Evolutionary conservation across 2,329 filamentous ascomycete species (phyloP).

Genomic region (Microcyclosporella mali): DNA sequence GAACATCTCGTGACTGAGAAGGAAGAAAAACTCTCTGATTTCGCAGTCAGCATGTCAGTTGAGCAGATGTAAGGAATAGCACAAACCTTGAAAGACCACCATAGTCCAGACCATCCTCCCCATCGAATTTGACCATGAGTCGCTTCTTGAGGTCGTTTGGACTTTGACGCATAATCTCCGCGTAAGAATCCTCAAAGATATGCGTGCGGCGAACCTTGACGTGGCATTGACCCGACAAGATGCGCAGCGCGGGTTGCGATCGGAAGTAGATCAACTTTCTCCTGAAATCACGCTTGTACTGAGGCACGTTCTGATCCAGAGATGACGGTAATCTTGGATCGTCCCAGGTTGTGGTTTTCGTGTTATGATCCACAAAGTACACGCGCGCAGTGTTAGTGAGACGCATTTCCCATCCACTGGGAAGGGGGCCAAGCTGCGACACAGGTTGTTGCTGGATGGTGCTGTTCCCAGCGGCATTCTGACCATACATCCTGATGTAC

Average conservation of each 20-base stretch:
- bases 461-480: slow-evolving; percentile 66
- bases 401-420: slow-evolving; percentile 99
- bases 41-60: slow-evolving; percentile 23
- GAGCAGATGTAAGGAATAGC: background rate
- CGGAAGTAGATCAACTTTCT: slow-evolving; percentile 99
- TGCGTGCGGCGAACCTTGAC: slow-evolving; percentile 95
- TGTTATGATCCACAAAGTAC: slow-evolving; percentile 99
- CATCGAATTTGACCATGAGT: slow-evolving; percentile 99
- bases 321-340: slow-evolving; percentile 92
- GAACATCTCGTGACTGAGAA: slow-evolving; percentile 99
- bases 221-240: slow-evolving; percentile 92
- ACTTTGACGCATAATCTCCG: slow-evolving; percentile 94
- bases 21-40: slow-evolving; percentile 91
- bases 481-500: slow-evolving; percentile 97
- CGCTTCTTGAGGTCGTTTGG: slow-evolving; percentile 96
- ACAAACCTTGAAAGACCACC: slow-evolving; percentile 78
- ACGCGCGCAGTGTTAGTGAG: slow-evolving; percentile 96
- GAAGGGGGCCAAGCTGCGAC: slow-evolving; percentile 87
- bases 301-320: slow-evolving; percentile 93
- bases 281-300: slow-evolving; percentile 98
- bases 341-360: slow-evolving; percentile 99
- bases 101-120: slow-evolving; percentile 95
- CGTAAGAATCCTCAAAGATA: slow-evolving; percentile 98
- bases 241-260: slow-evolving; percentile 91
- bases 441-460: slow-evolving; percentile 97